Conservation (phyloP, 257 asterid species). For the Solanum pimpinellifolium region DNA sequence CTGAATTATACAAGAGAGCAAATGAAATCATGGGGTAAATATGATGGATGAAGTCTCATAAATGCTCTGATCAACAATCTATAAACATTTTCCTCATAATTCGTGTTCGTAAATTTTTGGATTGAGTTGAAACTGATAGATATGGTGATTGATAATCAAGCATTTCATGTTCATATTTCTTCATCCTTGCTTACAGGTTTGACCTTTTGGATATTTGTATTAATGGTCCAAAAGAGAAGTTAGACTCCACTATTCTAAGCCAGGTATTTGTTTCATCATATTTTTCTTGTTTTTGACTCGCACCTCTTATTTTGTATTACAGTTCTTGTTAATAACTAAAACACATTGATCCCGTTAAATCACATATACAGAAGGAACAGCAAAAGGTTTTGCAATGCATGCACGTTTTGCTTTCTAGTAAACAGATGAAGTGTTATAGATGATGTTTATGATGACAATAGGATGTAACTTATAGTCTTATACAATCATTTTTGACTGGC, state of each 20-base stretch:
- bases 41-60: background rate
- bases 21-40: conserved; percentile 79
- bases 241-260: conserved; percentile 89
- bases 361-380: background rate
- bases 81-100: background rate
- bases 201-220: conserved; percentile 84
- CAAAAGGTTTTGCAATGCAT: background rate
- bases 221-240: conserved; percentile 93
- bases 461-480: background rate
- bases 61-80: background rate
- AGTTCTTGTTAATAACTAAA: background rate
- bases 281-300: background rate
- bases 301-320: background rate
- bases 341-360: background rate
- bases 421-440: background rate
- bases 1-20: conserved; percentile 73
- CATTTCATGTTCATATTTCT: background rate
- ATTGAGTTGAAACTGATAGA: background rate
- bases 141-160: background rate
- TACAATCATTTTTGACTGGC: background rate
- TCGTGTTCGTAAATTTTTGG: background rate
- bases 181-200: conserved; percentile 30
- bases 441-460: background rate
- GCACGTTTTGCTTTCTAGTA: background rate
- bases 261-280: conserved; percentile 40